These are phyloP conservation scores for Leucosporidium scottii DNA, from an alignment of 768 basidiomycete genomes.

Conservation along the genomic window DNA sequence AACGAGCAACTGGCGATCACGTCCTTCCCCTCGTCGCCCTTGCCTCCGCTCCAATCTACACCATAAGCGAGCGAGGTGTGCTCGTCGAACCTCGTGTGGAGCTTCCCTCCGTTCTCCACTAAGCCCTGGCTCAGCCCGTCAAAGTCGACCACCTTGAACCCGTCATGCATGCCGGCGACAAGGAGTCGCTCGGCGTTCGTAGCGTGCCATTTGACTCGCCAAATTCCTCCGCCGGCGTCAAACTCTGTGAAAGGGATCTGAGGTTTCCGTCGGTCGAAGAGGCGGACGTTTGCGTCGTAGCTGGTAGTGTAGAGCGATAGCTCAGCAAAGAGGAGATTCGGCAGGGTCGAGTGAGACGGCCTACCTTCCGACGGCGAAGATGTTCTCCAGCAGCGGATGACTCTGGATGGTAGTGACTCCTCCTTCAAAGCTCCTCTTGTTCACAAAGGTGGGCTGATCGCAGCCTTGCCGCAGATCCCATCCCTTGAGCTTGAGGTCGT, in stretches of 20 bases:
- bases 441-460: slow-evolving; percentile 56
- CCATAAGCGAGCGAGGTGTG: slow-evolving; percentile 87
- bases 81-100: slow-evolving; percentile 58
- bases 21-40: slow-evolving; percentile 42
- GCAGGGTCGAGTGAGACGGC: too few species aligned
- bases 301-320: too few species aligned
- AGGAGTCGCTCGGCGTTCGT: slow-evolving; percentile 60
- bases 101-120: slow-evolving; percentile 32
- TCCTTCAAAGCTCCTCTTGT: slow-evolving; percentile 84
- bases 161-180: slow-evolving; percentile 96
- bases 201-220: slow-evolving; percentile 97
- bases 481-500: slow-evolving; percentile 78
- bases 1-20: slow-evolving; percentile 85
- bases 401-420: slow-evolving; percentile 87
- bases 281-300: slow-evolving; percentile 69
- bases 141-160: slow-evolving; percentile 74
- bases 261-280: slow-evolving; percentile 75
- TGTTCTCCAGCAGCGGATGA: slow-evolving; percentile 68
- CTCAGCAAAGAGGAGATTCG: too few species aligned
- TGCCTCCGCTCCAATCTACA: slow-evolving; percentile 66
- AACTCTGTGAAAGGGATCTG: slow-evolving; percentile 52
- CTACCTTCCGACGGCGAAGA: slow-evolving; percentile 86
- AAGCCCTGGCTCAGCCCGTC: slow-evolving; percentile 30
- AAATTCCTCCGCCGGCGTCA: slow-evolving; percentile 81
- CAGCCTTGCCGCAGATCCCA: slow-evolving; percentile 78